Evolutionary conservation across 192 early-diverging fungal genomes (phyloP).

Genomic region (Linnemannia zychae): DNA sequence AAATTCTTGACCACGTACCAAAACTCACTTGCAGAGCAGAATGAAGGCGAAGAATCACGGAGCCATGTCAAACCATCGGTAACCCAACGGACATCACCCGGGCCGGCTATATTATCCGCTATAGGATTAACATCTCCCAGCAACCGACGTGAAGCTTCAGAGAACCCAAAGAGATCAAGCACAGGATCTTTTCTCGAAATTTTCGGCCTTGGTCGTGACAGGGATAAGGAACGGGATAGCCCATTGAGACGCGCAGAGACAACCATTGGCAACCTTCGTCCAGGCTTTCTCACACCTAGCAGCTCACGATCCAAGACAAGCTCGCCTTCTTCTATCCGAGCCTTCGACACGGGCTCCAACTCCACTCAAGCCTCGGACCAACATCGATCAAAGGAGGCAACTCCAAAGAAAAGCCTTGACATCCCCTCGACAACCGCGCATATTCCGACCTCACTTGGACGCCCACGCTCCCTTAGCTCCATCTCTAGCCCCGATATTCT

Average conservation of each 20-base stretch:
- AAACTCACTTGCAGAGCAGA: conserved; percentile 38
- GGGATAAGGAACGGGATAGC: conserved; percentile 29
- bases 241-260: conserved; percentile 21
- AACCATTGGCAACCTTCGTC: conserved; percentile 13
- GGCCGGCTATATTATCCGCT: conserved; percentile 28
- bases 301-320: conserved; percentile 22
- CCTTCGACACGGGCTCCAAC: conserved; percentile 8
- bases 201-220: conserved; percentile 48
- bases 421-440: neutral
- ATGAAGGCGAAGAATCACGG: conserved; percentile 7
- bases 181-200: conserved; percentile 54
- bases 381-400: neutral
- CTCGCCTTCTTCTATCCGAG: conserved; percentile 26
- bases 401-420: conserved; percentile 30
- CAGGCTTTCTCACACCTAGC: conserved; percentile 21
- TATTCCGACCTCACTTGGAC: neutral
- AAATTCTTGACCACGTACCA: conserved; percentile 71
- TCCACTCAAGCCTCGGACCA: neutral
- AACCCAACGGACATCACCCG: conserved; percentile 2
- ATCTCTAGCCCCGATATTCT: conserved; percentile 20
- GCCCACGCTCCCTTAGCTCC: conserved; percentile 39
- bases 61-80: neutral
- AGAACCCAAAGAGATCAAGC: conserved; percentile 42
- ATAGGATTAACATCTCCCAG: conserved; percentile 17
- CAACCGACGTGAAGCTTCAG: neutral